phyloP scores from a whole-genome alignment of 805 yeast genomes.

The Cyberlindnera nakhonratchasimensis region DNA sequence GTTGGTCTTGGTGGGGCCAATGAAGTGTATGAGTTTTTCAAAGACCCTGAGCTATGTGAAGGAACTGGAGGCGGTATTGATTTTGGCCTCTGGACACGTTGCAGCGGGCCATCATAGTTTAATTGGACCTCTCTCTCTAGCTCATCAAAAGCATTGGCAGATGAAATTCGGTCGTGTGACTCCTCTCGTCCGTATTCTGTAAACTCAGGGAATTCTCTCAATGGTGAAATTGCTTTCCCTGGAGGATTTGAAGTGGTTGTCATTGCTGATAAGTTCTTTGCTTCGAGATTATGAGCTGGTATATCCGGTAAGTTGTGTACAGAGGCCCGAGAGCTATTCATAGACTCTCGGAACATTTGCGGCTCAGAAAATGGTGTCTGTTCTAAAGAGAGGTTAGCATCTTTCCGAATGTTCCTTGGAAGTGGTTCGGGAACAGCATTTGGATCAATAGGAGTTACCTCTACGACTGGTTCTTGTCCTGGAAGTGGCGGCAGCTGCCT shows the following conservation, averaged over 20 bases:
- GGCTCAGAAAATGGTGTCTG: background rate
- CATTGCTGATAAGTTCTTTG: conserved; percentile 5
- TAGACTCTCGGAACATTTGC: conserved; percentile 4
- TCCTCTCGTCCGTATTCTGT: background rate
- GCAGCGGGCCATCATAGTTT: conserved; percentile 20
- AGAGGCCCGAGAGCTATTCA: conserved; percentile 15
- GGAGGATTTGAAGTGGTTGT: background rate
- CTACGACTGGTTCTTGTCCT: conserved; percentile 15
- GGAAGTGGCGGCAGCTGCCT: conserved; percentile 31
- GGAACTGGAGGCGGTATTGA: conserved; percentile 28
- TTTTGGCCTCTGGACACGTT: conserved; percentile 2
- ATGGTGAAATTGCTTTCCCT: conserved; percentile 1
- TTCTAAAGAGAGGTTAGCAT: conserved; percentile 2
- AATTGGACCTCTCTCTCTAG: conserved; percentile 33
- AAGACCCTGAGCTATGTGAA: conserved; percentile 23
- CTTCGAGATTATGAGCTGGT: too few relatives aligned
- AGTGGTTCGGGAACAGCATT: conserved; percentile 24
- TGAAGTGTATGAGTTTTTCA: conserved; percentile 10
- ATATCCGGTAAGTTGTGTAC: conserved; percentile 25
- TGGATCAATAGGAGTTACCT: background rate
- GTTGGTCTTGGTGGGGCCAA: conserved; percentile 12
- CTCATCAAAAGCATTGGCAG: conserved; percentile 30
- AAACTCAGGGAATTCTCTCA: conserved; percentile 7
- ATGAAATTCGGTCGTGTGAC: conserved; percentile 10
- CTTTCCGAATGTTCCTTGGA: conserved; percentile 13